phyloP scores from a whole-genome alignment of 768 basidiomycete species.

The Suillus ampliporus region DNA sequence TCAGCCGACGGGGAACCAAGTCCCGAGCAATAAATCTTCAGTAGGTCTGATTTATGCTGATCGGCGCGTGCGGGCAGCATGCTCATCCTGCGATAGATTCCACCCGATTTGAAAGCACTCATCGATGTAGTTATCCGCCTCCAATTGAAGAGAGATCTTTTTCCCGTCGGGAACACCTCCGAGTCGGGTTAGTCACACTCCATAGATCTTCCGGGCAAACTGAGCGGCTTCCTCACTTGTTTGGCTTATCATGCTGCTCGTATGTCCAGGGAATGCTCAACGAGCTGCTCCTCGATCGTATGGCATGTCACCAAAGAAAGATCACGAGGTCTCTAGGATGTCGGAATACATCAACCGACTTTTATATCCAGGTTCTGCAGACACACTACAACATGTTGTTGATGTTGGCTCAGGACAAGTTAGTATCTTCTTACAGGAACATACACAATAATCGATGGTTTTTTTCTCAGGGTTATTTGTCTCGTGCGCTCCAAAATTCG shows the following conservation, averaged over 20 bases:
- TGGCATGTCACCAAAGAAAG: slow-evolving; percentile 80
- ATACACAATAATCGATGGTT: slow-evolving; percentile 7
- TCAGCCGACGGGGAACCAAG: slow-evolving; percentile 1
- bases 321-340: slow-evolving; percentile 75
- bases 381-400: slow-evolving; percentile 52
- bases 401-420: slow-evolving; percentile 81
- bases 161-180: slow-evolving; percentile 14
- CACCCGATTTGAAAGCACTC: slow-evolving; percentile 25
- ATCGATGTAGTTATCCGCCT: slow-evolving; percentile 29
- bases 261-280: slow-evolving; percentile 13
- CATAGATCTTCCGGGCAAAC: not conserved
- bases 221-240: slow-evolving; percentile 7
- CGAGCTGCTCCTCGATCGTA: slow-evolving; percentile 20
- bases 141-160: slow-evolving; percentile 31
- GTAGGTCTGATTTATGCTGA: not conserved
- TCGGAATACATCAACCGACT: slow-evolving; percentile 53
- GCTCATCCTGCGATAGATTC: slow-evolving; percentile 23
- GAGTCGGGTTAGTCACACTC: slow-evolving; percentile 19
- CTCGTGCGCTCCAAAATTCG: slow-evolving; percentile 48
- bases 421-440: slow-evolving; percentile 17
- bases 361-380: slow-evolving; percentile 28
- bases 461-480: slow-evolving; percentile 61
- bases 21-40: not conserved
- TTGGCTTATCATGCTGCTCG: not conserved
- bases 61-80: slow-evolving; percentile 1